These are phyloP conservation scores for Ascochyta lentis DNA, from an alignment of 2,329 filamentous ascomycete species.

Conservation along the genomic window DNA sequence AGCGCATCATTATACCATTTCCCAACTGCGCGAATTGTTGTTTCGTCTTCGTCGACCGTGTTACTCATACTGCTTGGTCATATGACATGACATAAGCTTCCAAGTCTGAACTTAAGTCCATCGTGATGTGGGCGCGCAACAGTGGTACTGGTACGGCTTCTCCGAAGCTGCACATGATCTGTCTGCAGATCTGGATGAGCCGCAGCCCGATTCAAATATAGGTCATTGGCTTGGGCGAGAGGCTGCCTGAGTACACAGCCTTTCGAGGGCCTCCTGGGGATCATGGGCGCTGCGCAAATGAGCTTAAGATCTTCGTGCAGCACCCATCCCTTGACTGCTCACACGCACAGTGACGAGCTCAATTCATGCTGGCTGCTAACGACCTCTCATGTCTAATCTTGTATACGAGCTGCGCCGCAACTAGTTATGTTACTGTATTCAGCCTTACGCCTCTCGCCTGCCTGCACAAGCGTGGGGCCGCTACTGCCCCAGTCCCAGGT, in stretches of 20 bases:
- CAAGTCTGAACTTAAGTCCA: too few relatives aligned
- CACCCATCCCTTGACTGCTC: not conserved
- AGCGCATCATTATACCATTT: not conserved
- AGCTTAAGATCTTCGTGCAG: not conserved
- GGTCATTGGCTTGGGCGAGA: not conserved
- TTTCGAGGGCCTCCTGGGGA: not conserved
- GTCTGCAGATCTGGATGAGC: not conserved
- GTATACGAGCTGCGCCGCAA: conserved; percentile 3
- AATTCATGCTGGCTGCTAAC: not conserved
- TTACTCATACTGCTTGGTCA: too few relatives aligned
- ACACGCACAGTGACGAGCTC: not conserved
- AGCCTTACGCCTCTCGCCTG: conserved; percentile 12
- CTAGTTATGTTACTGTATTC: conserved; percentile 4
- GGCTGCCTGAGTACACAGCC: not conserved
- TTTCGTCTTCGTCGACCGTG: too few relatives aligned
- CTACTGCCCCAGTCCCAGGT: not conserved
- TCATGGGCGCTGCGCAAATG: not conserved
- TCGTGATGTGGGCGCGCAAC: not conserved
- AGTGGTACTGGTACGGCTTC: not conserved
- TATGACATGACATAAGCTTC: too few relatives aligned
- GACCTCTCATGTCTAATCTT: not conserved
- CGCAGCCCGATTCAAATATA: not conserved
- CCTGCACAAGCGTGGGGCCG: conserved; percentile 2
- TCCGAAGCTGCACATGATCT: not conserved
- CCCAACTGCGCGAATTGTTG: not conserved